Evolutionary conservation across 169 alveolate species (phyloP), one percentile per base, ranked within the genome.

Genomic region (Condylostoma magnum): DNA sequence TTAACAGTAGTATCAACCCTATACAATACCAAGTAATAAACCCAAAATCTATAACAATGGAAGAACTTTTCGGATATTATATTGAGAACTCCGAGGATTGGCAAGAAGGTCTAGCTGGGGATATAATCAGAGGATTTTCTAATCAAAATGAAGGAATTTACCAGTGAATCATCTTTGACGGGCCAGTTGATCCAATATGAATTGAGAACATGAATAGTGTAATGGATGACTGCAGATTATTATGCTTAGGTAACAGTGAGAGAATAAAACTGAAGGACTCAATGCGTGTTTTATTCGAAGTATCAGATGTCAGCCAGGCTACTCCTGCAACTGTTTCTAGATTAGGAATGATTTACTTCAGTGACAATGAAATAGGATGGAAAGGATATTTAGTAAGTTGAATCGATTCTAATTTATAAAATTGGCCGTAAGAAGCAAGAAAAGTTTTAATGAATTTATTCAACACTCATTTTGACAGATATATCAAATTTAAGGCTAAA

Each of bases 131-230:
- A 66, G 78, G 71, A 5, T 82, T 76, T 66, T 89, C 77, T 48
- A 88, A 88, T 69, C 56, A 73, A 56, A 31, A 69, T 52, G 58
- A 86, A 30, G 69, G 76, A 76, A 53, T 65, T n/a, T 85, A 82
- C 68, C 92, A 90, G 54, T 94, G 96, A 96, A 85, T 94, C n/a
- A 81, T 91, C 79, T 92, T 94, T 70, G 98, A 94, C 80, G 98
- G 98, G 0, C 98, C 98, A 4, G 96, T 94, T 18, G 92, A 92
- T 84, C 93, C 98, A 20, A 70, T 90, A 46, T 94, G 98, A 97
- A 90, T 94, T 31, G 98, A 94, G 75, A 90, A 92, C 66, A 94
- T 94, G 96, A 94, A 94, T 80, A 91, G 95, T 48, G 98, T 94
- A 20, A 82, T 94, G 22, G 98, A 94, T 75, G 98, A 94, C 78